These are phyloP conservation scores for Aspergillus tubingensis DNA, from an alignment of 2,329 filamentous ascomycete genomes.

Conservation along the genomic window DNA sequence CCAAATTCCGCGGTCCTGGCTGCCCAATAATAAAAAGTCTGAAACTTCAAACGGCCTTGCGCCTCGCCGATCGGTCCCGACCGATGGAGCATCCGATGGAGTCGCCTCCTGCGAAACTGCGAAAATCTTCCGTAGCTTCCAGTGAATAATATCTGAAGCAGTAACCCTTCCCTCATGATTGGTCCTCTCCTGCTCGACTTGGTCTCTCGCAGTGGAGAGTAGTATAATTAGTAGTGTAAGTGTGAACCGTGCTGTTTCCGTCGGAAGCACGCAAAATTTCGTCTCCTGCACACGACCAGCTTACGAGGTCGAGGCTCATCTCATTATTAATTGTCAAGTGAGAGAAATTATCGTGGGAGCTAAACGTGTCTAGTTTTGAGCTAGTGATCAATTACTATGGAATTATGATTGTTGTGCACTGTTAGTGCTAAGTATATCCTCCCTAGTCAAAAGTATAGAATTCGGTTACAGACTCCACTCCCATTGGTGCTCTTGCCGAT, in stretches of 20 bases:
- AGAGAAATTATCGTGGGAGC: background rate
- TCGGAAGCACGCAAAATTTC: conserved; percentile 1
- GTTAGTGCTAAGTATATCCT: background rate
- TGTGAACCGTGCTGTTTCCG: conserved; percentile 7
- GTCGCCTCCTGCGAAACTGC: conserved; percentile 1
- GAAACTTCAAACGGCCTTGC: conserved; percentile 11
- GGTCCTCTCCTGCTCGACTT: background rate
- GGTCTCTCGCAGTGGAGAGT: background rate
- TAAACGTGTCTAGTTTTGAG: background rate
- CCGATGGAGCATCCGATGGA: conserved; percentile 24
- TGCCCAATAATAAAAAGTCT: conserved; percentile 11
- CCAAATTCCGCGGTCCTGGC: conserved; percentile 8
- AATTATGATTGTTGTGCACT: background rate
- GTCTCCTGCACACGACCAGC: background rate
- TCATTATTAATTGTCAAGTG: conserved; percentile 5
- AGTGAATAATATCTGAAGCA: background rate
- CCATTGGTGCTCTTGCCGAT: conserved; percentile 6
- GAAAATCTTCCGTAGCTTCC: conserved; percentile 1
- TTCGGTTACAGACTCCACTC: background rate
- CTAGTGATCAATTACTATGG: background rate
- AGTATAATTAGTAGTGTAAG: conserved; percentile 4
- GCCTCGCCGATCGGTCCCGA: conserved; percentile 25
- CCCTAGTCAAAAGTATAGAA: background rate
- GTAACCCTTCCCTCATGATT: background rate
- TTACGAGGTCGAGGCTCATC: conserved; percentile 5